Conservation (phyloP, 768 basidiomycete genomes). For the Pisolithus albus region DNA sequence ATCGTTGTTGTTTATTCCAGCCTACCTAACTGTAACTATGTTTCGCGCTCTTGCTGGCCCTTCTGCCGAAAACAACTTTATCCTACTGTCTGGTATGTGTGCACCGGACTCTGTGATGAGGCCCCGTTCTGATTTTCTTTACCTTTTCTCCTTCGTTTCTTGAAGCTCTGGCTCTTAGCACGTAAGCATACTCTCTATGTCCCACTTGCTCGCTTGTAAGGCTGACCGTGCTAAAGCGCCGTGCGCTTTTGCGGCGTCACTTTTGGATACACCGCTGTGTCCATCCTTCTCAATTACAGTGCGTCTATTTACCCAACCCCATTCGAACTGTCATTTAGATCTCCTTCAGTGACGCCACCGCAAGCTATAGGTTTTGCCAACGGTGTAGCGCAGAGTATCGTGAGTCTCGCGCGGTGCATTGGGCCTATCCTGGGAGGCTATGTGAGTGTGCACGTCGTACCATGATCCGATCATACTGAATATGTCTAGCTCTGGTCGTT, state of each 20-base stretch:
- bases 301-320: slow-evolving; percentile 14
- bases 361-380: slow-evolving; percentile 86
- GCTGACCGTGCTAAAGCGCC: slow-evolving; percentile 43
- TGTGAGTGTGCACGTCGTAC: slow-evolving; percentile 33
- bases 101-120: neutral
- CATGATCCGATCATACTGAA: neutral
- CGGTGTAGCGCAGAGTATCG: slow-evolving; percentile 92
- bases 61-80: slow-evolving; percentile 59
- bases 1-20: slow-evolving; percentile 79
- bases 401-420: slow-evolving; percentile 85
- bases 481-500: slow-evolving; percentile 58
- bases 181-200: slow-evolving; percentile 42
- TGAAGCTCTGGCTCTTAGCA: slow-evolving; percentile 69
- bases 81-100: slow-evolving; percentile 74
- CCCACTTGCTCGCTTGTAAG: neutral
- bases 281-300: slow-evolving; percentile 86
- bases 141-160: neutral
- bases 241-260: slow-evolving; percentile 83
- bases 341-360: slow-evolving; percentile 76
- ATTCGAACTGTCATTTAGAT: neutral
- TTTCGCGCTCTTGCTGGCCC: slow-evolving; percentile 70
- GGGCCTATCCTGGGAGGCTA: slow-evolving; percentile 84
- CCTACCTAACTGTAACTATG: slow-evolving; percentile 73
- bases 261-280: slow-evolving; percentile 86
- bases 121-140: slow-evolving; percentile 5